These are phyloP conservation scores for Trypanosoma grayi DNA, from an alignment of 208 protist species.

Conservation along the genomic window DNA sequence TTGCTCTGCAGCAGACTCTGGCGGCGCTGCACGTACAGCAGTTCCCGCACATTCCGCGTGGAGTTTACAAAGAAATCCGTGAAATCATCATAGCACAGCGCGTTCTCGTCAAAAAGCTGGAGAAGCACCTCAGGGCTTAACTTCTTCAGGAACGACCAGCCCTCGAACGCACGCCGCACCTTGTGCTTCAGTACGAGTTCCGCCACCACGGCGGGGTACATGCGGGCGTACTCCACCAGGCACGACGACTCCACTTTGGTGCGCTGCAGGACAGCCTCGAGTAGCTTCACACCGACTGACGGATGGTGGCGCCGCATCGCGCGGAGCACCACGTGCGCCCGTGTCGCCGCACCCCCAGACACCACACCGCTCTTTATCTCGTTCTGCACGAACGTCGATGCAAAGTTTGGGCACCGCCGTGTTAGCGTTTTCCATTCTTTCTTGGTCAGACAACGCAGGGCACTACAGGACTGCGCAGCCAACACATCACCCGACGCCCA, in stretches of 20 bases:
- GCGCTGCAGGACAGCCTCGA: not conserved
- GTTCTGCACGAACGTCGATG: not conserved
- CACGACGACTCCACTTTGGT: not conserved
- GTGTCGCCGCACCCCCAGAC: not conserved
- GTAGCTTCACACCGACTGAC: slow-evolving; percentile 2
- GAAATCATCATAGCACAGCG: not conserved
- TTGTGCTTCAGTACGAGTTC: slow-evolving; percentile 17
- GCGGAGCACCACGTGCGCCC: not conserved
- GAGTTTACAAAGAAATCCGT: not conserved
- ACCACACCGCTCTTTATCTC: not conserved
- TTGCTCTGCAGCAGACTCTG: not conserved
- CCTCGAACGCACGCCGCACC: not conserved
- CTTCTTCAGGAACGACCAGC: not conserved
- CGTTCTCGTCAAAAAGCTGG: slow-evolving; percentile 1
- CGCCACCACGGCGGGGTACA: slow-evolving; percentile 12
- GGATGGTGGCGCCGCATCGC: slow-evolving; percentile 9
- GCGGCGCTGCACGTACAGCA: not conserved
- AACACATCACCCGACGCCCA: slow-evolving; percentile 13
- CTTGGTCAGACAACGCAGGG: not conserved
- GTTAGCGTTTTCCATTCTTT: slow-evolving; percentile 1
- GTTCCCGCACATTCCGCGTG: not conserved
- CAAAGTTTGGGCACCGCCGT: slow-evolving; percentile 14
- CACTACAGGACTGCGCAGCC: not conserved
- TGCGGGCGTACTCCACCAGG: not conserved
- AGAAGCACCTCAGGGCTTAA: slow-evolving; percentile 4